Base-by-base conservation (phyloP, 2,329 filamentous ascomycete genomes). In the Byssoonygena ceratinophila region DNA sequence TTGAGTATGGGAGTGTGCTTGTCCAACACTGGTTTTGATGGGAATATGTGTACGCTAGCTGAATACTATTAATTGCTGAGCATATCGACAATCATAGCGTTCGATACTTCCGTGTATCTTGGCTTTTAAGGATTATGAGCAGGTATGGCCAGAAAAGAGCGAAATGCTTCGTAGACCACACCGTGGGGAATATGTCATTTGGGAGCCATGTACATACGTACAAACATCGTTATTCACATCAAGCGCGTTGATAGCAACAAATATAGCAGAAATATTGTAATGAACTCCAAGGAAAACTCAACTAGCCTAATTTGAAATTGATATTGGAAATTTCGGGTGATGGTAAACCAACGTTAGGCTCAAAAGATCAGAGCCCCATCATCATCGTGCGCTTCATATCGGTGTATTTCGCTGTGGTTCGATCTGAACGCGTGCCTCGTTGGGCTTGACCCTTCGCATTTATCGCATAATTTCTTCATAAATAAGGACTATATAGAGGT, bases 401-500 rank as follows among this genome's bases (percentile, higher is more conserved):
- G 43, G 25, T 27, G 34, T 37, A 18, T 9, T 18, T 4, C 20
- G 14, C 27, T 22, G 27, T 14, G 36, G 31, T 41, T n/a, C 46
- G 9, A 31, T 18, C 46, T 40, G 18, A 36, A 14, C 18, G n/a
- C n/a, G n/a, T n/a, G n/a, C n/a, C n/a, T n/a, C n/a, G n/a, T 23
- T 27, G 22, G 27, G 4, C 5, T 16, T 18, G 8, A 7, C 3
- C 3, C 12, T 37, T 22, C 14, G 6, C n/a, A 29, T 59, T 72
- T 76, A 83, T 71, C 82, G 78, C 82, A 84, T 97, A 64, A 97
- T 97, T 75, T 98, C 92, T 69, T 96, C 83, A 74, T 91, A 98
- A 71, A 98, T 98, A 68, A 98, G 77, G 66, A 75, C 81, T 83
- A 56, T 14, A 53, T 11, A 51, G 14, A 47, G 9, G 27, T 52